Percentiles rank a stretch among this genome's conserved stretches.
Conservation (phyloP, 2,329 filamentous ascomycete species). For the Diaporthe vaccinii region DNA sequence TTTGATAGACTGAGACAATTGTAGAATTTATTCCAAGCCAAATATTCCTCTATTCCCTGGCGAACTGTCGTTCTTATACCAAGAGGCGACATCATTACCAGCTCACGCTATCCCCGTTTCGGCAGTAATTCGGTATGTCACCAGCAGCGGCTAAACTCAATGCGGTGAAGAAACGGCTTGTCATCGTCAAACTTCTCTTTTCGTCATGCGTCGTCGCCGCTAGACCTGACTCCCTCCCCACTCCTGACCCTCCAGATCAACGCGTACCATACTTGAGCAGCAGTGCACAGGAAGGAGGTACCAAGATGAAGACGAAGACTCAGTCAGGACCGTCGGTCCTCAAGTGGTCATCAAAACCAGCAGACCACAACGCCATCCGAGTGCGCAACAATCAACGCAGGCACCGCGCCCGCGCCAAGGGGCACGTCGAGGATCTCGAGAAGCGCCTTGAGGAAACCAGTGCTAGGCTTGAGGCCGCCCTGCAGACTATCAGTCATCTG, state of each 20-base stretch:
- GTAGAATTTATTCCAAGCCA: neutral
- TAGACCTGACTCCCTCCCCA: conserved; percentile 4
- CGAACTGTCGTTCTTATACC: neutral
- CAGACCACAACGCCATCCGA: conserved; percentile 52
- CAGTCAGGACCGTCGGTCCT: neutral
- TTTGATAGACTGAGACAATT: too few species aligned
- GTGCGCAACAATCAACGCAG: conserved; percentile 66
- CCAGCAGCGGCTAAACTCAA: conserved; percentile 34
- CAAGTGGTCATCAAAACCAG: conserved; percentile 49
- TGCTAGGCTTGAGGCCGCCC: conserved; percentile 43
- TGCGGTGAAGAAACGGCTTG: conserved; percentile 40
- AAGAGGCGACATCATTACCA: neutral
- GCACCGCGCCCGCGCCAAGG: conserved; percentile 60
- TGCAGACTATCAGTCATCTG: conserved; percentile 37
- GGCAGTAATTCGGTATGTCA: conserved; percentile 35
- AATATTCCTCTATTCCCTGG: neutral
- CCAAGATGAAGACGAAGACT: neutral
- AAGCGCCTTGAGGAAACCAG: conserved; percentile 45
- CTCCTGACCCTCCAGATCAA: neutral
- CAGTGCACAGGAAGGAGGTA: rapidly evolving
- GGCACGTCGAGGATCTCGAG: conserved; percentile 56
- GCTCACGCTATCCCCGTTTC: neutral
- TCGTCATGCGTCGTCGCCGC: conserved; percentile 33
- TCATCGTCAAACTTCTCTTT: conserved; percentile 43
- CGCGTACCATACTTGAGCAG: too few species aligned